Conservation (phyloP, 257 asterid species). For the Solanum gandarillasii region DNA sequence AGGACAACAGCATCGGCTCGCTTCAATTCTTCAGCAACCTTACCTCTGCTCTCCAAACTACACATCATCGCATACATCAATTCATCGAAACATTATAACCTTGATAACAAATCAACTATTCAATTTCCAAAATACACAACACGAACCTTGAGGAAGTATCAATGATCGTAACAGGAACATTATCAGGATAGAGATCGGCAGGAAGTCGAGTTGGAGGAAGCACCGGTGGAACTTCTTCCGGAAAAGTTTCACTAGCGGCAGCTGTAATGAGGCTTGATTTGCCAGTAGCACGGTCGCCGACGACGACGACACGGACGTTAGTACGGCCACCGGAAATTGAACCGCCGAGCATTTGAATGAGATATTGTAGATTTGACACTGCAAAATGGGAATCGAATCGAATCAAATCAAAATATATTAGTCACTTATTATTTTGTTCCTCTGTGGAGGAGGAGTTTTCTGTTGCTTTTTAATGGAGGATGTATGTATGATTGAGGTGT, state of each 20-base stretch:
- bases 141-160: constrained; percentile 86
- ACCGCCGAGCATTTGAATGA: constrained; percentile 40
- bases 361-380: background rate
- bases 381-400: background rate
- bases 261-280: constrained; percentile 92
- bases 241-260: constrained; percentile 76
- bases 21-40: constrained; percentile 91
- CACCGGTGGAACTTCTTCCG: constrained; percentile 73
- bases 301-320: constrained; percentile 74
- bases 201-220: constrained; percentile 96
- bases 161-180: constrained; percentile 67
- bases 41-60: constrained; percentile 91
- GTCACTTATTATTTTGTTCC: background rate
- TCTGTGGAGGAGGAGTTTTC: background rate
- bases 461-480: background rate
- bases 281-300: constrained; percentile 94
- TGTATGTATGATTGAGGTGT: background rate
- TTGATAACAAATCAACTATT: background rate
- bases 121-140: background rate
- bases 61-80: background rate
- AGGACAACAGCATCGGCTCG: constrained; percentile 89
- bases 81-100: background rate
- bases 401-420: background rate
- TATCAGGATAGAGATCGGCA: constrained; percentile 83
- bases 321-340: constrained; percentile 46